phyloP scores from a whole-genome alignment of 179 eudicot species.

The Spergularia azorica region DNA sequence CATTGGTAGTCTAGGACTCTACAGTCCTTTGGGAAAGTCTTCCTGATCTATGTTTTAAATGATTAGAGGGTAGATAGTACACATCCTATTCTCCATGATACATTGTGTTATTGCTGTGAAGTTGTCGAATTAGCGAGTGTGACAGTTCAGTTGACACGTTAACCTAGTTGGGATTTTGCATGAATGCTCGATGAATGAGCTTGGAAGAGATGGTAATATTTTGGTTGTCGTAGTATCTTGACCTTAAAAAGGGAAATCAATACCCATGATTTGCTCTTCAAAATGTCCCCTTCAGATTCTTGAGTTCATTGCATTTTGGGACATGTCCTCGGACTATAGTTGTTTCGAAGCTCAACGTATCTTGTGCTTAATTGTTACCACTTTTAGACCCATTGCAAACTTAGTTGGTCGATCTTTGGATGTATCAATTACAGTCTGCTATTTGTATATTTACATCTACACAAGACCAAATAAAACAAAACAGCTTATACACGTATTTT shows the following conservation, averaged over 20 bases:
- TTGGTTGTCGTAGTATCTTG: slow-evolving; percentile 5
- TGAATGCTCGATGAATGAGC: slow-evolving; percentile 8
- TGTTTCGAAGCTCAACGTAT: neutral
- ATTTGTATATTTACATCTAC: no score
- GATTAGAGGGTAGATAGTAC: neutral
- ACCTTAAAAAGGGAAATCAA: slow-evolving; percentile 25
- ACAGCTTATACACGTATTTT: no score
- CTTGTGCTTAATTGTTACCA: slow-evolving; percentile 4
- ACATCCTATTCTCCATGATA: neutral
- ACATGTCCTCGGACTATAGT: neutral
- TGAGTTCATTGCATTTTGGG: slow-evolving; percentile 16
- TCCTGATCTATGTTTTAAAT: neutral
- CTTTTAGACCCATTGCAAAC: slow-evolving; percentile 21
- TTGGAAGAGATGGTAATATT: neutral
- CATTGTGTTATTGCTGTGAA: neutral
- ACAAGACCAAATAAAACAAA: no score
- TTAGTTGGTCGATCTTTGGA: slow-evolving; percentile 20
- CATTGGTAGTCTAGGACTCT: no score
- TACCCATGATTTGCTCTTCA: slow-evolving; percentile 26
- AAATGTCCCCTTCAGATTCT: slow-evolving; percentile 12
- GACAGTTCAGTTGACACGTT: slow-evolving; percentile 18
- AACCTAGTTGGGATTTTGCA: no score
- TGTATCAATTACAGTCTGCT: neutral
- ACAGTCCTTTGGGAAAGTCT: neutral
- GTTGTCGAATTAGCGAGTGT: slow-evolving; percentile 6